Evolutionary conservation across 2,329 filamentous ascomycete species (phyloP), one percentile per base, ranked within the genome.

Genomic region (Colletotrichum tabaci): DNA sequence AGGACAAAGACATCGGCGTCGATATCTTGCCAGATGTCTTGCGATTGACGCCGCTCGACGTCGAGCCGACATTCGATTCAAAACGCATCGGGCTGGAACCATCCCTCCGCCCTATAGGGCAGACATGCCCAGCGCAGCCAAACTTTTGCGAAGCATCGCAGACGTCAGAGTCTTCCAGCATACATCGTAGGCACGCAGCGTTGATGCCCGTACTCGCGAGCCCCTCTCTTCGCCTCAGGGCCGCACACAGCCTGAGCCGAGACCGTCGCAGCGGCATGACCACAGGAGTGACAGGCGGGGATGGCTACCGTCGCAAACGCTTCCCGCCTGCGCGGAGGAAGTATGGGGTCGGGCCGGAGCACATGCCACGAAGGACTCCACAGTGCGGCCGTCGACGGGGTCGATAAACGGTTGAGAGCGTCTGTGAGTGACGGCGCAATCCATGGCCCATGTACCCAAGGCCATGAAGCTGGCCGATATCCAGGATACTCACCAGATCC

Each of bases 331-430:
- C 58, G n/a, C 46, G 26, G 30, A 21, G 26, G 30, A 50, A 40
- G 13, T 8, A 40, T 50, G 46, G 58, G 46, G 46, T 49, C 58
- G 58, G 58, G 44, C 58, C 44, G 58, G 58, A 26, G 44, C 30
- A 21, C 13, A 40, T 26, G 46, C 44, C 38, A 23, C n/a, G 21
- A 35, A 23, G 16, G 46, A 61, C 58, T 61, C 58, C 58, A 30
- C 58, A 50, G 35, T 21, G 49, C 46, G 58, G 30, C 58, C 30
- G 30, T 61, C 26, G 44, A 61, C n/a, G 46, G 58, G 46, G 16
- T 61, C 46, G 46, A 50, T 12, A 61, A 61, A 61, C 58, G 30
- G 58, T 61, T 44, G 46, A 40, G 58, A 38, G 49, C 46, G 46
- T 26, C 30, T 38, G n/a, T 50, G 21, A n/a, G n/a, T 23, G 23